A percentile compares a stretch with the other conserved stretches of the same genome.
phyloP scores from a whole-genome alignment of 306 rosid species.

The Malus orientalis region DNA sequence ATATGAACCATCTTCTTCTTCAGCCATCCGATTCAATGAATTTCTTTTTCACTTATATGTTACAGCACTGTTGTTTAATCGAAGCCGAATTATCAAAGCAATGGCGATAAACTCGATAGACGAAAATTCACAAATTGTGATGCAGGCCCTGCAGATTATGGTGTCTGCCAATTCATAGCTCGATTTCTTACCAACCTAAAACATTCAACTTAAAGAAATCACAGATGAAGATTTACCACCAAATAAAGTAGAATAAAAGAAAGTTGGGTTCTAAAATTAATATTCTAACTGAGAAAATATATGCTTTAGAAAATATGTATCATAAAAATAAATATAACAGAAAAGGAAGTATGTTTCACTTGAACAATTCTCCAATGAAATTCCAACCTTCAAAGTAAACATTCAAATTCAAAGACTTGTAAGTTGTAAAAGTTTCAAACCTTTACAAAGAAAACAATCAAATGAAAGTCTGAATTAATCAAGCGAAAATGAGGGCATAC shows the following conservation, averaged over 20 bases:
- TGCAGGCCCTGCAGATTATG: not conserved
- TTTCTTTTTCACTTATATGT: not conserved
- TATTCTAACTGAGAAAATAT: not conserved
- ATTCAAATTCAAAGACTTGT: not conserved
- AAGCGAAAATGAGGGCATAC: too few relatives aligned
- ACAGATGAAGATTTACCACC: not conserved
- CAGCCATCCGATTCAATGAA: conserved; percentile 35
- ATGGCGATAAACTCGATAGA: not conserved
- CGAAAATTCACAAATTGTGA: not conserved
- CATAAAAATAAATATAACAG: too few relatives aligned
- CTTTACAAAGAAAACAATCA: not conserved
- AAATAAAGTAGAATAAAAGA: not conserved
- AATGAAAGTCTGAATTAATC: too few relatives aligned
- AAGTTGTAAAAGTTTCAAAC: not conserved
- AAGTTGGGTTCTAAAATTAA: not conserved
- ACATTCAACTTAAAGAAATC: not conserved
- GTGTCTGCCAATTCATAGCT: not conserved
- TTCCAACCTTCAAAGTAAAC: not conserved
- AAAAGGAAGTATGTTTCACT: too few relatives aligned
- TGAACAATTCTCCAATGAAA: not conserved
- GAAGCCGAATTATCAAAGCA: not conserved
- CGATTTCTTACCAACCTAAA: not conserved
- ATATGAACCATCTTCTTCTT: conserved; percentile 33
- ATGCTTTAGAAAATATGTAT: too few relatives aligned
- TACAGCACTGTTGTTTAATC: not conserved